phyloP scores from a whole-genome alignment of 176 grass and related monocot species.

The Bromus sterilis region DNA sequence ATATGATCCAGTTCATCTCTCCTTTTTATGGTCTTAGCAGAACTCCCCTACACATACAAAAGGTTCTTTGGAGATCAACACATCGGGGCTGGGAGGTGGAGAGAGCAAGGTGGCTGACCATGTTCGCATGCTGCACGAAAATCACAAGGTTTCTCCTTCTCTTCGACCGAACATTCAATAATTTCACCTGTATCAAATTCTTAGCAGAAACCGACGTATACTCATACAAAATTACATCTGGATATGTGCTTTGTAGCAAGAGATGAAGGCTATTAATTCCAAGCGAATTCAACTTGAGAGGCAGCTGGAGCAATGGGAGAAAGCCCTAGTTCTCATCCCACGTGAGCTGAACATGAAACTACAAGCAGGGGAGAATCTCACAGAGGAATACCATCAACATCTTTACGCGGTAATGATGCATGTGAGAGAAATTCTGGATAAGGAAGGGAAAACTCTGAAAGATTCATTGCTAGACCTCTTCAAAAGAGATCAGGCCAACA shows the following conservation, averaged over 20 bases:
- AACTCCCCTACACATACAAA: not conserved
- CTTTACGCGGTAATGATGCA: not conserved
- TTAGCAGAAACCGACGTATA: too few relatives aligned
- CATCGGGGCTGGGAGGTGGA: not conserved
- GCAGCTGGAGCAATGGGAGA: conserved; percentile 12
- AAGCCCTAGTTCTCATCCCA: not conserved
- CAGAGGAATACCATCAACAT: not conserved
- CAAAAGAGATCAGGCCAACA: not conserved
- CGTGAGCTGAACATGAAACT: conserved; percentile 6
- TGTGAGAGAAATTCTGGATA: not conserved
- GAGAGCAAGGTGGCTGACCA: not conserved
- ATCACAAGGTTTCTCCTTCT: conserved; percentile 18
- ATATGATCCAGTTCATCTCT: not conserved
- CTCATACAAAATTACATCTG: not conserved
- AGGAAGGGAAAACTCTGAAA: not conserved
- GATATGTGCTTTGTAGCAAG: not conserved
- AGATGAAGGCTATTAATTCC: conserved; percentile 6
- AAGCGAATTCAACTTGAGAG: conserved; percentile 12
- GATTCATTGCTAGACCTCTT: not conserved
- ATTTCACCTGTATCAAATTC: not conserved
- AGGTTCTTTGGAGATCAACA: not conserved
- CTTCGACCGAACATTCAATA: not conserved
- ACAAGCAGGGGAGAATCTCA: not conserved
- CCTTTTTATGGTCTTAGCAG: not conserved
- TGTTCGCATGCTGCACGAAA: conserved; percentile 9